Base-by-base conservation (phyloP, 176 grass and related monocot genomes). In the Bonia amplexicaulis region DNA sequence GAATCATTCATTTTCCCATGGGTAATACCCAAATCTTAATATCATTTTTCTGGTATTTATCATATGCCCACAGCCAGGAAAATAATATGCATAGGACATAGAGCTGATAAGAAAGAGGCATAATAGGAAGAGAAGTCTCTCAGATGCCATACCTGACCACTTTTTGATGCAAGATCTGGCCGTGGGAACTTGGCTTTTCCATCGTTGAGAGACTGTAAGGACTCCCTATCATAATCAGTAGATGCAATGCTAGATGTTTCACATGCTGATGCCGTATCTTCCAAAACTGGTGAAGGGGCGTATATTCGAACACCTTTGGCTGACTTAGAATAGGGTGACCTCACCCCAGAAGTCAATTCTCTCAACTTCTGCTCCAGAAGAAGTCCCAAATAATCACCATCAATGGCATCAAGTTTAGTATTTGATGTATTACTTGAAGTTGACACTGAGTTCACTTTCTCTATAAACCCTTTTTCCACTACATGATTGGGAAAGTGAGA, bases 341-440 rank as follows among this genome's bases (percentile, higher is more conserved):
- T 89, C 71, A 67, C 68, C 31, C 86, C 86, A 12, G 86, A 87
- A 52, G 93, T 88, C 71, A 96, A 57, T 86, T 96, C 93, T 86
- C 74, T 93, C 72, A 99, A 85, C 49, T 99, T 99, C 70, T 89
- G 92, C 71, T 99, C 96, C 77, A 99, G 80, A 66, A 96, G 82
- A 85, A 92, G 83, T 53, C 96, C 94, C 84, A 99, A 74, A 89
- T 79, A 92, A 91, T 96, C 90, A 48, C 89, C 91, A 84, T 94
- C 90, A 69, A 94, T 94, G 48, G 44, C 79, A 87, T 93, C 81
- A 20, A 63, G 66, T 76, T 69, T 83, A 54, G 7, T 13, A 74
- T 83, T 52, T 40, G 68, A 69, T 67, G 45, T 77, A 53, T 81
- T 71, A 14, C 76, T 87, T 81, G 74, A 81, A 87, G 75, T 84